These are phyloP conservation scores for Aegilops speltoides DNA, from an alignment of 176 grass and related monocot species.

Conservation along the genomic window DNA sequence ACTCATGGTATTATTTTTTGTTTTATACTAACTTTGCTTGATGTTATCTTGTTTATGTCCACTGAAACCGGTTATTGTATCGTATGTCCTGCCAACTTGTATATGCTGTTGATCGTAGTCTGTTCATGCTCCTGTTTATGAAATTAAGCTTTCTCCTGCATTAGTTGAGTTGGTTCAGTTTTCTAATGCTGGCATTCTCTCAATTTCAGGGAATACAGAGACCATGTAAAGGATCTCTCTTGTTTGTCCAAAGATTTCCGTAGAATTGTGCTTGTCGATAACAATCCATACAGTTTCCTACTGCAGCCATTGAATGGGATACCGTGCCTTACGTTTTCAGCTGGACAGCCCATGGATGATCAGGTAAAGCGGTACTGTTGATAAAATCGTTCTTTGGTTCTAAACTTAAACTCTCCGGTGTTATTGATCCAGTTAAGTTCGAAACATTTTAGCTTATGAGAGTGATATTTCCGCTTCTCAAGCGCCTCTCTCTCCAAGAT, in stretches of 20 bases:
- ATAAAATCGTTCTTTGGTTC: neutral
- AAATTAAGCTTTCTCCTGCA: neutral
- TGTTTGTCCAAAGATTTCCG: constrained; percentile 79
- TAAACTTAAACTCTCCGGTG: neutral
- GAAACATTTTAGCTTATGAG: constrained; percentile 61
- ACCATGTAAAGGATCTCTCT: constrained; percentile 93
- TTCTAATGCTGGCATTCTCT: constrained; percentile 10
- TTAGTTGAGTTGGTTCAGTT: constrained; percentile 24
- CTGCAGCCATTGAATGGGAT: constrained; percentile 93
- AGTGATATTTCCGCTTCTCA: constrained; percentile 82
- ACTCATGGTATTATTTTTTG: neutral
- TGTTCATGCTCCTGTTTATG: neutral
- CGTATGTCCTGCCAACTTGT: neutral
- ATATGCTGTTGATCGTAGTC: neutral
- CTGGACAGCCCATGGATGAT: constrained; percentile 67
- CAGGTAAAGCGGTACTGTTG: constrained; percentile 51
- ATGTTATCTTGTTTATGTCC: neutral
- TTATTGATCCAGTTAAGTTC: constrained; percentile 26
- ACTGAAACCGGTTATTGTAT: constrained; percentile 1
- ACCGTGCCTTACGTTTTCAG: constrained; percentile 84
- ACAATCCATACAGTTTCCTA: constrained; percentile 95
- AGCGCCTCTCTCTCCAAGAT: constrained; percentile 74
- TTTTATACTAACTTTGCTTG: neutral
- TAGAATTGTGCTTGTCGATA: constrained; percentile 83
- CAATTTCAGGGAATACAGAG: constrained; percentile 71